A percentile compares a stretch with the other conserved stretches of the same genome.
These are phyloP conservation scores for Cercospora sojina DNA, from an alignment of 2,329 filamentous ascomycete genomes.

Conservation along the genomic window DNA sequence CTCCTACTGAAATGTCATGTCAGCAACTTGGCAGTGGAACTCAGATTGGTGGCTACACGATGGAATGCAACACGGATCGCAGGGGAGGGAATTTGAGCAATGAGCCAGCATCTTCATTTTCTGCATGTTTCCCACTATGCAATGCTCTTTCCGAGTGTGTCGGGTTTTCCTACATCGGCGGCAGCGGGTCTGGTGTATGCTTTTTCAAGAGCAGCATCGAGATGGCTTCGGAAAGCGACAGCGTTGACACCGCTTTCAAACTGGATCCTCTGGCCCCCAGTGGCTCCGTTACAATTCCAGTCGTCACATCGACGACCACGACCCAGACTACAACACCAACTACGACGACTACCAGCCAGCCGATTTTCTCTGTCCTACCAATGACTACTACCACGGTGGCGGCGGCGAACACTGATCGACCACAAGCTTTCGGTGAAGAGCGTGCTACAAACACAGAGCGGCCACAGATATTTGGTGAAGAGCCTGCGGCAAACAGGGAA, in stretches of 20 bases:
- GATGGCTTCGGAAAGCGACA: constrained; percentile 3
- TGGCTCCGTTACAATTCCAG: not conserved
- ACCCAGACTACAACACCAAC: not conserved
- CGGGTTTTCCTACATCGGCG: constrained; percentile 20
- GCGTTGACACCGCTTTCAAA: constrained; percentile 12
- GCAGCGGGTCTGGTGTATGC: constrained; percentile 15
- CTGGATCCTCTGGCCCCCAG: not conserved
- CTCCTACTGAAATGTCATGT: constrained; percentile 13
- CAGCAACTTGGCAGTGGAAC: constrained; percentile 16
- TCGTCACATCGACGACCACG: not conserved
- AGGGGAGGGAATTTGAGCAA: constrained; percentile 28
- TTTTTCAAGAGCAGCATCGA: constrained; percentile 20
- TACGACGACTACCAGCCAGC: not conserved
- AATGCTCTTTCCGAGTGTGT: constrained; percentile 22
- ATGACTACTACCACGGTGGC: not conserved
- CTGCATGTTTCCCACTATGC: constrained; percentile 30
- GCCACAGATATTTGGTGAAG: not conserved
- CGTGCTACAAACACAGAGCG: not conserved
- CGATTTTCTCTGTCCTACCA: not conserved
- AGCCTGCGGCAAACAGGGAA: not conserved
- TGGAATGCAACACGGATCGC: constrained; percentile 27
- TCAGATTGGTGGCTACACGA: constrained; percentile 15
- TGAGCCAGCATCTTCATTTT: constrained; percentile 20
- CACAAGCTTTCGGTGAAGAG: not conserved
- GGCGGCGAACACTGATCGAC: not conserved